Evolutionary conservation across 805 yeast species (phyloP), one percentile per base, ranked within the genome.

Genomic region (Hanseniaspora nectarophila): DNA sequence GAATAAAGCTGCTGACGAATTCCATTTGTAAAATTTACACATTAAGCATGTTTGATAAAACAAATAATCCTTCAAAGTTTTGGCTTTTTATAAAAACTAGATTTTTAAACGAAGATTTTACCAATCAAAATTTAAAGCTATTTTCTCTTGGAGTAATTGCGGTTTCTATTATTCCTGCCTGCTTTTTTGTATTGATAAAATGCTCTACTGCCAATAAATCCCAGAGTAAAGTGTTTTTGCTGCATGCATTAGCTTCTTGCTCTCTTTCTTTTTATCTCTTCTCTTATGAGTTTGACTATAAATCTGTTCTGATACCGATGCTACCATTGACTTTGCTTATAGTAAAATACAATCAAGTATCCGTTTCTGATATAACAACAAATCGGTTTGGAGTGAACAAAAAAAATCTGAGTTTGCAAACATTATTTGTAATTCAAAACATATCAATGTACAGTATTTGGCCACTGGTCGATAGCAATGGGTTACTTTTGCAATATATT

Each of bases 281-380:
- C 64, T 82, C 95, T 31, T 92, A 87, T 71, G 97, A 90, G 64
- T 97, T 92, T 4, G 98, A 92, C 64, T 97, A 92, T 67, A 92
- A 92, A 67, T 77, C 92, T 0, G 89, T 92, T 15, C 68, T 92
- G 54, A 75, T 92, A 2, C 97, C 98, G 0, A 72, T 92, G 57
- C 63, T 92, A 59, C 97, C 97, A 5, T 77, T 87, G 10, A 78
- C 92, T 0, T 68, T 92, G 52, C 67, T 89, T 7, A 70, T 49
- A 24, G 44, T 39, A 3, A 44, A 34, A 8, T 42, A 20, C 23
- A 49, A 49, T 29, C 44, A 32, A 16, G 33, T 42, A n/a, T 6
- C 5, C 16, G 15, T 8, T 3, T 2, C 40, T 1, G 23, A 16
- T 2, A 18, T 24, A 10, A 10, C 12, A 5, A 3, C 20, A 7